phyloP scores from a whole-genome alignment of 2,329 filamentous ascomycete genomes.

The Didymella exigua region DNA sequence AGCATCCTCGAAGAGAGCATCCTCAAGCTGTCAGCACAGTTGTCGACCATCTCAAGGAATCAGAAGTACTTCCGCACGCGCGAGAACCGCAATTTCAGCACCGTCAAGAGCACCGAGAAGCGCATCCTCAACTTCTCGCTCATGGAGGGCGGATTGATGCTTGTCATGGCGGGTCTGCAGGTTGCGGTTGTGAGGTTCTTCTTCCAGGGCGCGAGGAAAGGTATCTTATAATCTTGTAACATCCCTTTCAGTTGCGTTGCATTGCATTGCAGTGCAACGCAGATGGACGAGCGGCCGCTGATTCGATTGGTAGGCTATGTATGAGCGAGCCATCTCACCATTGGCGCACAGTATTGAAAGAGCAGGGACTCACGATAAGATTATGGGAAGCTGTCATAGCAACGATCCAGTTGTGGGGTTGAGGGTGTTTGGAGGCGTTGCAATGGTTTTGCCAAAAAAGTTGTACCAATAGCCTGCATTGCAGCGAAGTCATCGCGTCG shows the following conservation, averaged over 20 bases:
- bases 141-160: slow-evolving; percentile 87
- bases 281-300: slow-evolving; percentile 16
- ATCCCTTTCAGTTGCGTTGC: neutral
- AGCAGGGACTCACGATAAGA: neutral
- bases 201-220: slow-evolving; percentile 85
- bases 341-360: neutral
- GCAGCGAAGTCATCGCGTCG: neutral
- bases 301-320: slow-evolving; percentile 32
- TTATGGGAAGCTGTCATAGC: neutral
- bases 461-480: slow-evolving; percentile 5
- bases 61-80: slow-evolving; percentile 99
- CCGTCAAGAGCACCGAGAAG: slow-evolving; percentile 91
- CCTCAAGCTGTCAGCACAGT: slow-evolving; percentile 88
- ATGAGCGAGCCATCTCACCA: slow-evolving; percentile 6
- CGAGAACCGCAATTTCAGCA: slow-evolving; percentile 99
- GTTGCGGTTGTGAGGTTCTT: slow-evolving; percentile 98
- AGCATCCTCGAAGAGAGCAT: slow-evolving; percentile 89
- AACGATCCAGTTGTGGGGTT: neutral
- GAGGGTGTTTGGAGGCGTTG: slow-evolving; percentile 1
- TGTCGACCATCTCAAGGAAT: slow-evolving; percentile 93
- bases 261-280: neutral
- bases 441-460: neutral
- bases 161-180: slow-evolving; percentile 94
- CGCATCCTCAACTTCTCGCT: slow-evolving; percentile 97
- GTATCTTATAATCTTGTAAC: slow-evolving; percentile 49